These are phyloP conservation scores for Physaria fendleri DNA, from an alignment of 345 rosid genomes.

Conservation along the genomic window DNA sequence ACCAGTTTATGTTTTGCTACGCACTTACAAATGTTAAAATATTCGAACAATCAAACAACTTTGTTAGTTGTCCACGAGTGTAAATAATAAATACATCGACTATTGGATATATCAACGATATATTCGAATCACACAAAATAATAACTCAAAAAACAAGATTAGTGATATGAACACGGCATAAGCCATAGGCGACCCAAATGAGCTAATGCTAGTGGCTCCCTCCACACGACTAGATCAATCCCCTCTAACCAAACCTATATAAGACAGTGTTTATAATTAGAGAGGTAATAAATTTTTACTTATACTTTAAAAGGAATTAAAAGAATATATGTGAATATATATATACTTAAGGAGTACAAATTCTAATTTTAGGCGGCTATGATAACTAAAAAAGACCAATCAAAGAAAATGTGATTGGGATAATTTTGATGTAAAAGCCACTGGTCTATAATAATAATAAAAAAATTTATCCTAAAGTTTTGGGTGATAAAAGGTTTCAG, in stretches of 20 bases:
- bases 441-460: no score
- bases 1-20: constrained; percentile 25
- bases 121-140: no score
- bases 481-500: no score
- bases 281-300: background rate
- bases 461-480: no score
- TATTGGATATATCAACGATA: background rate
- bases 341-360: constrained; percentile 22
- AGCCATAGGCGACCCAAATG: constrained; percentile 7
- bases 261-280: background rate
- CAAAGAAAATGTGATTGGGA: constrained; percentile 8
- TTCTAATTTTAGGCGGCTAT: constrained; percentile 26
- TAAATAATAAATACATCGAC: background rate
- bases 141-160: background rate
- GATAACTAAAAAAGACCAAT: background rate
- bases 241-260: constrained; percentile 19
- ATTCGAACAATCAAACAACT: constrained; percentile 4
- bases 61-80: background rate
- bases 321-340: constrained; percentile 1
- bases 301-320: constrained; percentile 2
- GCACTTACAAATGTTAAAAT: background rate
- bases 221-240: constrained; percentile 8
- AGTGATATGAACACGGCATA: constrained; percentile 7
- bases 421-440: no score
- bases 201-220: constrained; percentile 14